Evolutionary conservation across 148 eudicot species (phyloP), one percentile per base, ranked within the genome.

Genomic region (Euryodendron excelsum): DNA sequence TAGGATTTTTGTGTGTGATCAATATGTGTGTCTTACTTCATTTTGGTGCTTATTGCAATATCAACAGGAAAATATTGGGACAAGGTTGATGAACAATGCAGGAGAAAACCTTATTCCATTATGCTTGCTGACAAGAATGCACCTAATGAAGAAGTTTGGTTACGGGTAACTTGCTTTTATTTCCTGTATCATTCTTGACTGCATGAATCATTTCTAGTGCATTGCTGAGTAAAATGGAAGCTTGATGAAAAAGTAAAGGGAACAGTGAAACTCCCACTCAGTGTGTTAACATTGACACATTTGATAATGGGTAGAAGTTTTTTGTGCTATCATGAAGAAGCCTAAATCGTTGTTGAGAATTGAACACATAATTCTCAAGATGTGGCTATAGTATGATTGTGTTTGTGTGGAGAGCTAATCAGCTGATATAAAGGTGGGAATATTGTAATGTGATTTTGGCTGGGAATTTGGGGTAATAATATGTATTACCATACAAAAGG

Each of bases 91-190:
- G 97, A 90, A 39, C 86, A 82, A 55, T 82, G 88, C 73, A 80
- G 79, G 77, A 91, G 82, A 73, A 93, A 90, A 74, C 90, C 94
- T 69, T 88, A 85, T 79, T 89, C 94, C 44, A 88, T 95, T 70
- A 77, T 93, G 86, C 94, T 95, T 82, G 98, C 98, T 64, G 98
- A 95, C 94, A 95, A 95, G 85, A 95, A 93, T 84, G 97, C 98
- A 77, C 98, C 98, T 67, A 95, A 93, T 85, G 98, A 91, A 88
- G 98, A 95, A 80, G 98, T 95, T 48, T 95, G 98, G 98, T 85
- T 71, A 73, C 94, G 90, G 96, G 98, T 95, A 77, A 68, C 70
- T 53, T 58, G 14, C 30, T 44, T 61, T 37, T 68, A 13, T 61
- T 31, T 76, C 3, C 58, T 61, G 15, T 28, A 11, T 63, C 30